A percentile compares a stretch with the other conserved stretches of the same genome.
Evolutionary conservation across 441 rosid genomes (phyloP).

Genomic region (Erodium moschatum): DNA sequence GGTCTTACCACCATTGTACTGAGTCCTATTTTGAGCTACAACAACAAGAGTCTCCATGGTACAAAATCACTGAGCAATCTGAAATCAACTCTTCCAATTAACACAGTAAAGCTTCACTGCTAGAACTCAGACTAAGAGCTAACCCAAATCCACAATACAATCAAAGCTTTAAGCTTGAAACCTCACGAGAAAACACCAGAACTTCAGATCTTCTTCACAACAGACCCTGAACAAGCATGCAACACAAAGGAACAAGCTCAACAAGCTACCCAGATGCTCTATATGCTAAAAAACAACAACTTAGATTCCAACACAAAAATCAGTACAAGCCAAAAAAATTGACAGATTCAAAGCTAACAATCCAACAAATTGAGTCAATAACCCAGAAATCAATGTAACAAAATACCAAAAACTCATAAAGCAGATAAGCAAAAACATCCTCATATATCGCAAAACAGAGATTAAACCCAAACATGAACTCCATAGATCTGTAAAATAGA

Average conservation of each 20-base stretch:
- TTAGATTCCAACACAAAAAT: neutral
- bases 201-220: slow-evolving; percentile 30
- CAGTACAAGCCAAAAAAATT: slow-evolving; percentile 8
- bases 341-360: slow-evolving; percentile 12
- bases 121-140: neutral
- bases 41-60: slow-evolving; percentile 75
- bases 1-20: slow-evolving; percentile 36
- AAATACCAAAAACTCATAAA: slow-evolving; percentile 4
- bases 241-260: neutral
- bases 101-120: slow-evolving; percentile 23
- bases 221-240: slow-evolving; percentile 29
- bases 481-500: neutral
- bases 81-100: slow-evolving; percentile 7
- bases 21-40: slow-evolving; percentile 53
- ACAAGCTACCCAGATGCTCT: slow-evolving; percentile 13
- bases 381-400: slow-evolving; percentile 2
- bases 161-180: slow-evolving; percentile 20
- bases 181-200: slow-evolving; percentile 4
- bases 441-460: neutral
- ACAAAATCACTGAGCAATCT: slow-evolving; percentile 14
- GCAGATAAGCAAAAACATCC: neutral
- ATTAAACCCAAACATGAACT: neutral
- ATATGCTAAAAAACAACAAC: slow-evolving; percentile 3
- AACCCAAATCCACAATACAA: slow-evolving; percentile 7
- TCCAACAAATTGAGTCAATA: neutral